Base-by-base conservation (phyloP, 139 green algal genomes). In the Micractinium sp. region DNA sequence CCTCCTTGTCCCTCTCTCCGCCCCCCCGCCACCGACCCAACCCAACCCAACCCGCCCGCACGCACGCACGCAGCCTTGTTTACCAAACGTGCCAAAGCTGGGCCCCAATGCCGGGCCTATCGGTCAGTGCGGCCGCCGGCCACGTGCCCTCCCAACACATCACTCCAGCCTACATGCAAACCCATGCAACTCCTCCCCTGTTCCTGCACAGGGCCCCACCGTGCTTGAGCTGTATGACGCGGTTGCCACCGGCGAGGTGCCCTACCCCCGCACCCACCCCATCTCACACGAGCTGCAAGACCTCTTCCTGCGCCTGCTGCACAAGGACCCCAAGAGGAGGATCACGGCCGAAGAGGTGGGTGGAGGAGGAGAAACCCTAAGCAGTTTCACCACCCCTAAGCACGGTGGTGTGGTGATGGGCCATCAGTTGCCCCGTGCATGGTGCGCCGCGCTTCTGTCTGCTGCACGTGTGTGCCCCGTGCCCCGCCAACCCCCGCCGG, bases 161-260 rank as follows among this genome's bases (percentile, higher is more conserved):
- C 69, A 14, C 25, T 22, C 69, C 69, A 41, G 31, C 31, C 27
- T 20, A 13, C 31, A n/a, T 16, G 18, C 66, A 74, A 27, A 31
- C 66, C 60, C 60, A 67, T 67, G 60, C 16, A 14, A 27, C 69
- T 3, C 69, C 73, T 41, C 41, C 12, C 78, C 27, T 84, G 39
- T 22, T 23, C 35, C 0, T 15, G 56, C 23, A 41, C 87, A 90
- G 87, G 83, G 60, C 20, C 66, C 89, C 9, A 71, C 38, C 1
- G 23, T 91, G 35, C 67, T 87, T 73, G 88, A 93, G 12, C 71
- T 93, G 90, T 93, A 93, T 60, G 90, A 93, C 3, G 56, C 61
- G 1, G 89, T 93, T 29, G 90, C 83, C 2, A n/a, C 31, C 7
- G 38, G 1, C 35, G n/a, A 80, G 33, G 77, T 93, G 73, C 56